phyloP scores from a whole-genome alignment of 2,329 filamentous ascomycete species.

The Cladophialophora yegresii region DNA sequence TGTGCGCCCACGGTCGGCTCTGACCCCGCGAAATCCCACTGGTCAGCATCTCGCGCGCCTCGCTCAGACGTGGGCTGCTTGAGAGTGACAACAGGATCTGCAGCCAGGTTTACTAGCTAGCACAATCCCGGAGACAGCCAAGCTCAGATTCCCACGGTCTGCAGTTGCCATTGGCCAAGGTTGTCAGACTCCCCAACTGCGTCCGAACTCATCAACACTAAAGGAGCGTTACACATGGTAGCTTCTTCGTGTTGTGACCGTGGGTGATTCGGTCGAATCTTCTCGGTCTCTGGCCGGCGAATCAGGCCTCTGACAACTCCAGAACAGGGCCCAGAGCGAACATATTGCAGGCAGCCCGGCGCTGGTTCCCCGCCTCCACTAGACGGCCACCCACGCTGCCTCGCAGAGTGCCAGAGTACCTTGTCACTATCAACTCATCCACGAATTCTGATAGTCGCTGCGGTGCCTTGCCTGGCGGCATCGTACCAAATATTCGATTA shows the following conservation, averaged over 20 bases:
- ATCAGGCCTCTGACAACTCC: constrained; percentile 7
- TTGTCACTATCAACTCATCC: too few species aligned
- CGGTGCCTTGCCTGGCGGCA: too few species aligned
- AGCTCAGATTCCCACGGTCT: neutral
- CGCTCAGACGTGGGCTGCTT: constrained; percentile 5
- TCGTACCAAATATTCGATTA: too few species aligned
- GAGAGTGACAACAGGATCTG: constrained; percentile 21
- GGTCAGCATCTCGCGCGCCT: neutral
- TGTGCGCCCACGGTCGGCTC: neutral
- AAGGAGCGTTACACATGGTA: constrained; percentile 11
- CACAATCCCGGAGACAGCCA: constrained; percentile 10
- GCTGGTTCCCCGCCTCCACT: constrained; percentile 18
- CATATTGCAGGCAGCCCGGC: constrained; percentile 5
- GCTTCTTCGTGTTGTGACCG: constrained; percentile 6
- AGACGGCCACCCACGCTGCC: too few species aligned
- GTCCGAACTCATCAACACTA: constrained; percentile 19
- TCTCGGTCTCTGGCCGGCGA: constrained; percentile 6
- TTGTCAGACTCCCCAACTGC: constrained; percentile 12
- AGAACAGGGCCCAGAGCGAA: constrained; percentile 7
- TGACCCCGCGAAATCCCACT: constrained; percentile 1
- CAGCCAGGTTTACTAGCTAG: constrained; percentile 14
- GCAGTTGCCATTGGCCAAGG: constrained; percentile 16
- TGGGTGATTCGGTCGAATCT: constrained; percentile 4
- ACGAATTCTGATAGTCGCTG: too few species aligned
- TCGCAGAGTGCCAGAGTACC: neutral